Evolutionary conservation across 192 early-diverging fungal genomes (phyloP).

Genomic region (Rhizophagus clarus): DNA sequence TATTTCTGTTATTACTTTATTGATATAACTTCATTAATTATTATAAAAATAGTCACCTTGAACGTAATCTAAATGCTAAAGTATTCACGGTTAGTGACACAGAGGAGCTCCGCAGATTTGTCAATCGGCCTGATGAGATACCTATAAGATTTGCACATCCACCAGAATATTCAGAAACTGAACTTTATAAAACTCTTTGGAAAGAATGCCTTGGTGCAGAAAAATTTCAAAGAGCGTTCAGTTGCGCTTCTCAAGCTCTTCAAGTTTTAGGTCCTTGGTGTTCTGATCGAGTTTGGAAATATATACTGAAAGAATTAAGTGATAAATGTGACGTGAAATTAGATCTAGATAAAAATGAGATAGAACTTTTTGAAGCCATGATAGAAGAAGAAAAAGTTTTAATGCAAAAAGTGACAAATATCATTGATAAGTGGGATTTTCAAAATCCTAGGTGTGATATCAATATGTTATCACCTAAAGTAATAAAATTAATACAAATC

Average conservation of each 20-base stretch:
- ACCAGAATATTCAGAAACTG: conserved; percentile 47
- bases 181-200: conserved; percentile 42
- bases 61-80: conserved; percentile 53
- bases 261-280: conserved; percentile 78
- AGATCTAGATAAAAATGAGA: not conserved
- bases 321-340: conserved; percentile 35
- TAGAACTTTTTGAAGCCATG: not conserved
- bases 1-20: not conserved
- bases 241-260: conserved; percentile 44
- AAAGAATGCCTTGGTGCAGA: conserved; percentile 38
- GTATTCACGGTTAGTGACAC: conserved; percentile 59
- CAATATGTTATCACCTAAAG: conserved; percentile 66
- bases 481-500: conserved; percentile 64
- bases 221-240: conserved; percentile 48
- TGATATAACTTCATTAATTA: not conserved
- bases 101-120: conserved; percentile 31
- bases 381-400: conserved; percentile 29
- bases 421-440: conserved; percentile 34
- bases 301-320: conserved; percentile 45
- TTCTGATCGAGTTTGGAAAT: conserved; percentile 69
- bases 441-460: conserved; percentile 36
- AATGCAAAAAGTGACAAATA: conserved; percentile 26
- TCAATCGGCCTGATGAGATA: conserved; percentile 50
- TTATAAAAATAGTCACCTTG: conserved; percentile 47
- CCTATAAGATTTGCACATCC: conserved; percentile 53